Evolutionary conservation across 2,329 filamentous ascomycete genomes (phyloP), one percentile per base, ranked within the genome.

Genomic region (Trichophyton mentagrophytes): DNA sequence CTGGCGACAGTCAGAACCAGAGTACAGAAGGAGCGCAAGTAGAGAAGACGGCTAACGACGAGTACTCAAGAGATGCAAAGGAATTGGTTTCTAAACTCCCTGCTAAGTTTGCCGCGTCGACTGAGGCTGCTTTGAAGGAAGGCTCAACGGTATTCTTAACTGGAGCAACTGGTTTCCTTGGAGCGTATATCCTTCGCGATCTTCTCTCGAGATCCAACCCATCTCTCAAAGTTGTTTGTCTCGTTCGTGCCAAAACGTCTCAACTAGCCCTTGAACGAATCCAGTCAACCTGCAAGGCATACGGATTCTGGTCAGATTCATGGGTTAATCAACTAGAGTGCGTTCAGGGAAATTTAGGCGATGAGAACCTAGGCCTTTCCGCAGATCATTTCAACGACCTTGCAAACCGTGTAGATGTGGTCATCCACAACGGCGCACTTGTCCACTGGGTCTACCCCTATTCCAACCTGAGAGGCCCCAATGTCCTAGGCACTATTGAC

Each of bases 121-220:
- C 61, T 62, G 76, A 63, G 55, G 67, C 64, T 46, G 67, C 77
- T 38, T 68, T 73, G 13, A 64, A 69, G 30, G 65, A 65, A 6
- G 70, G 70, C 42, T 74, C 78, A 2, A 90, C 86, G 0, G 79
- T 93, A 9, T 88, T 96, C 72, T 76, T 96, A 3, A 96, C 91
- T 2, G 90, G 92, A 49, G 90, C 89, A 3, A 96, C 91, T 3
- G 91, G 91, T 1, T 96, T 96, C 78, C 74, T 96, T 20, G 91
- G 91, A 30, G 82, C 88, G 0, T 95, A 90, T 69, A 78, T 96
- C 9, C 77, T 95, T 36, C 82, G 82, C 60, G 89, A 95, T 60
- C 74, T 96, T 1, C 79, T 96, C 1, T 81, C 81, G 44, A 79
- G 86, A 25, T 76, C 77, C 8, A 75, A 75, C 15, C 80, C 76